A percentile compares a stretch with the other conserved stretches of the same genome.
phyloP scores from a whole-genome alignment of 164 flowering plant species.

The Protea cynaroides region DNA sequence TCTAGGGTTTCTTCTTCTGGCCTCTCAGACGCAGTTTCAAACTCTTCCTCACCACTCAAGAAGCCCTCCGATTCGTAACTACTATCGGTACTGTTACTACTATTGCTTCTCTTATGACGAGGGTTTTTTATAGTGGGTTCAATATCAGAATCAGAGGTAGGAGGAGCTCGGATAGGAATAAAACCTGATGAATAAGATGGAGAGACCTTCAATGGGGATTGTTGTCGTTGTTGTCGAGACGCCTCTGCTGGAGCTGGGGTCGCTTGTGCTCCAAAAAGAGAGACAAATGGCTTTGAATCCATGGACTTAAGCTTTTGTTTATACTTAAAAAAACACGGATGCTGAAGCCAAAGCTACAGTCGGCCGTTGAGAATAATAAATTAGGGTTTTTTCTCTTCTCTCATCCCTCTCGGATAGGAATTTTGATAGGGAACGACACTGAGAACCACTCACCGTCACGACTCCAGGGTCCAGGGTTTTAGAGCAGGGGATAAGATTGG shows the following conservation, averaged over 20 bases:
- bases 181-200: slow-evolving; percentile 23
- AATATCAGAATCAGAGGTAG: slow-evolving; percentile 28
- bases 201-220: slow-evolving; percentile 2
- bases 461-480: no score
- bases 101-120: background rate
- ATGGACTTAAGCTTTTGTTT: slow-evolving; percentile 20
- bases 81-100: slow-evolving; percentile 12
- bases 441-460: background rate
- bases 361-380: background rate
- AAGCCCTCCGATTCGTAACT: slow-evolving; percentile 34
- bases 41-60: slow-evolving; percentile 59
- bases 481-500: background rate
- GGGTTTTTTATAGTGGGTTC: slow-evolving; percentile 6
- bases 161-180: slow-evolving; percentile 33
- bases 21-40: slow-evolving; percentile 47
- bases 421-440: background rate
- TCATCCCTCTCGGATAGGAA: background rate
- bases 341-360: background rate
- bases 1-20: slow-evolving; percentile 33
- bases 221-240: background rate
- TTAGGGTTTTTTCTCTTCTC: background rate
- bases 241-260: slow-evolving; percentile 5
- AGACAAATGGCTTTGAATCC: slow-evolving; percentile 22
- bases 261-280: slow-evolving; percentile 18
- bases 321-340: background rate